A percentile compares a stretch with the other conserved stretches of the same genome.
phyloP scores from a whole-genome alignment of 768 basidiomycete species.

The Leccinum barrowsii region DNA sequence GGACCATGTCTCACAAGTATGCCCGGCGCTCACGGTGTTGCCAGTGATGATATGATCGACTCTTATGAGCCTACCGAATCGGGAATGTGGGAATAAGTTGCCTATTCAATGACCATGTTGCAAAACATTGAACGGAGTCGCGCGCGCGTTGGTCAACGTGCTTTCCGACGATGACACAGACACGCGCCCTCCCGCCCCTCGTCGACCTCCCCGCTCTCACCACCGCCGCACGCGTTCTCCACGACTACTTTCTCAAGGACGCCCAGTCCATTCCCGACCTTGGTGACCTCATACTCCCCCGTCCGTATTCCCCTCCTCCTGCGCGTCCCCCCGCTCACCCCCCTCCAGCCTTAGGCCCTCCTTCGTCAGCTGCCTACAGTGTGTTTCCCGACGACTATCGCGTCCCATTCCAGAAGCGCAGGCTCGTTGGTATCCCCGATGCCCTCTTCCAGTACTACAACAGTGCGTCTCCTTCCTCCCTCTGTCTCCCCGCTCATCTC shows the following conservation, averaged over 20 bases:
- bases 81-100: conserved; percentile 1
- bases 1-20: too few species aligned
- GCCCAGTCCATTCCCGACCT: conserved; percentile 71
- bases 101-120: not conserved
- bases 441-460: conserved; percentile 75
- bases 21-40: too few species aligned
- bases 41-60: conserved; percentile 41
- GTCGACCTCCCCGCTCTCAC: conserved; percentile 63
- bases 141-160: not conserved
- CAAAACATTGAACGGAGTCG: not conserved
- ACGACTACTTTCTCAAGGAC: conserved; percentile 71
- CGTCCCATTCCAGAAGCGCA: conserved; percentile 76
- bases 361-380: conserved; percentile 75
- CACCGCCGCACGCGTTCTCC: conserved; percentile 62
- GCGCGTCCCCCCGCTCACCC: conserved; percentile 5
- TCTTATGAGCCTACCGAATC: not conserved
- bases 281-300: conserved; percentile 63
- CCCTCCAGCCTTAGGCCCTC: conserved; percentile 52
- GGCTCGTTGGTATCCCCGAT: conserved; percentile 74
- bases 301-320: conserved; percentile 36
- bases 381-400: conserved; percentile 74
- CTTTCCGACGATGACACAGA: conserved; percentile 16
- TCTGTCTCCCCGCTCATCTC: conserved; percentile 10
- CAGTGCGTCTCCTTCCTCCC: conserved; percentile 41
- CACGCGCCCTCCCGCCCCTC: conserved; percentile 19